Percentiles rank a stretch among this genome's conserved stretches.
Evolutionary conservation across 306 rosid genomes (phyloP).

Genomic region (Potentilla sterilis): DNA sequence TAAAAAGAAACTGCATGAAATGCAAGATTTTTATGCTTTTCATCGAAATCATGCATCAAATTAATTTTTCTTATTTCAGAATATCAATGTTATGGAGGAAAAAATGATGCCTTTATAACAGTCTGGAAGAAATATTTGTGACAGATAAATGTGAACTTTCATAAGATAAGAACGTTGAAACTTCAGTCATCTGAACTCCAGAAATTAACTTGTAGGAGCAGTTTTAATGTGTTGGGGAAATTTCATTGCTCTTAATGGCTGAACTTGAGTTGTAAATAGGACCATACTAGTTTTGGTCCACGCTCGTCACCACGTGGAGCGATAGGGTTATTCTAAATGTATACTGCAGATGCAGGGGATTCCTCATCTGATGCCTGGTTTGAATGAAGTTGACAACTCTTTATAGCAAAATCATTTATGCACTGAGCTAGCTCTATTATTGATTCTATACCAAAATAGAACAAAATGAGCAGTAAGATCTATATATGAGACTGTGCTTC

Average conservation of each 20-base stretch:
- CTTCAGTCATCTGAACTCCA: neutral
- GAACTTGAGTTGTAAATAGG: neutral
- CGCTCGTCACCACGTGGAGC: neutral
- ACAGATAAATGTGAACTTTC: neutral
- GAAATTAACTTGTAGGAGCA: neutral
- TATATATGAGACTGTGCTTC: neutral
- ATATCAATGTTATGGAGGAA: neutral
- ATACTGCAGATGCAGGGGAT: conserved; percentile 6
- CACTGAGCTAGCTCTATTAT: neutral
- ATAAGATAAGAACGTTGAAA: neutral
- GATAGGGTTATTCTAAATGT: neutral
- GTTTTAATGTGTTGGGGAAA: neutral
- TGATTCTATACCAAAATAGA: neutral
- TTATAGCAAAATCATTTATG: neutral
- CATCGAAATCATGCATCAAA: neutral
- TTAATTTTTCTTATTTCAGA: neutral
- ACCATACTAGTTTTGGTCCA: conserved; percentile 5
- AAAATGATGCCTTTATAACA: neutral
- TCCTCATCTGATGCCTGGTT: neutral
- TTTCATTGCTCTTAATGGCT: neutral
- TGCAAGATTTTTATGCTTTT: neutral
- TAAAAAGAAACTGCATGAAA: neutral
- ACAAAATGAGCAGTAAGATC: neutral
- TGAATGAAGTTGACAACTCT: conserved; percentile 1
- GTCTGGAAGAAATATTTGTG: neutral